phyloP scores from a whole-genome alignment of 1,139 yeast species.

The Magnusiomyces fungicola region DNA sequence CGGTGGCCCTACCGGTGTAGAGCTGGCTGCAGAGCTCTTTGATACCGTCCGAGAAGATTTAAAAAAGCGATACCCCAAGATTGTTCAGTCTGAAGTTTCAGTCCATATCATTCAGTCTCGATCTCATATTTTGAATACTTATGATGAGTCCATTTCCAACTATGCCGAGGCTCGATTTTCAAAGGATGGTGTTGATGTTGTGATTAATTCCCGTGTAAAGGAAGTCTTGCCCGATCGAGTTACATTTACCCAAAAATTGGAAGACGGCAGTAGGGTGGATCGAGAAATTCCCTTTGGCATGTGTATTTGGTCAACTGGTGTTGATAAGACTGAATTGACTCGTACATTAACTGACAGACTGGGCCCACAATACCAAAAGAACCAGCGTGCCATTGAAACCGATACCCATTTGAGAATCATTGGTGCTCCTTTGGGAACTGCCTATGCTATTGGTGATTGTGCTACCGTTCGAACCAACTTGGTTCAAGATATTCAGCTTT shows the following conservation, averaged over 20 bases:
- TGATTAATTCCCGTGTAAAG: constrained; percentile 53
- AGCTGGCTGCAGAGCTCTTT: constrained; percentile 57
- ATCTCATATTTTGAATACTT: constrained; percentile 55
- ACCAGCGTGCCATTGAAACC: constrained; percentile 56
- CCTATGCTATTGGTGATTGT: constrained; percentile 64
- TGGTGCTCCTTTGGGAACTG: constrained; percentile 55
- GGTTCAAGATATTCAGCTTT: constrained; percentile 40
- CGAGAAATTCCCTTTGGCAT: constrained; percentile 52
- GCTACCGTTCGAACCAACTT: constrained; percentile 49
- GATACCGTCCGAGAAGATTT: constrained; percentile 56
- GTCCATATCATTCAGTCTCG: constrained; percentile 61
- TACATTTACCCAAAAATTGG: constrained; percentile 42
- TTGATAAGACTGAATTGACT: constrained; percentile 52
- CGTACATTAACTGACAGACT: constrained; percentile 41
- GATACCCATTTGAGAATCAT: constrained; percentile 56
- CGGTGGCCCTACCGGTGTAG: constrained; percentile 69
- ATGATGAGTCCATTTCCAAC: constrained; percentile 52
- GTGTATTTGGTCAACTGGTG: constrained; percentile 65
- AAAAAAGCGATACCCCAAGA: constrained; percentile 45
- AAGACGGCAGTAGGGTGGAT: constrained; percentile 36
- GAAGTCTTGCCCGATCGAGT: constrained; percentile 48
- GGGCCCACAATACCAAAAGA: constrained; percentile 40
- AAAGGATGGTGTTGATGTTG: constrained; percentile 51
- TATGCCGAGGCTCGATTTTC: constrained; percentile 54
- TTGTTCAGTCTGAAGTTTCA: constrained; percentile 50